A percentile compares a stretch with the other conserved stretches of the same genome.
Evolutionary conservation across 2,329 filamentous ascomycete genomes (phyloP).

Genomic region (Daldinia sp.): DNA sequence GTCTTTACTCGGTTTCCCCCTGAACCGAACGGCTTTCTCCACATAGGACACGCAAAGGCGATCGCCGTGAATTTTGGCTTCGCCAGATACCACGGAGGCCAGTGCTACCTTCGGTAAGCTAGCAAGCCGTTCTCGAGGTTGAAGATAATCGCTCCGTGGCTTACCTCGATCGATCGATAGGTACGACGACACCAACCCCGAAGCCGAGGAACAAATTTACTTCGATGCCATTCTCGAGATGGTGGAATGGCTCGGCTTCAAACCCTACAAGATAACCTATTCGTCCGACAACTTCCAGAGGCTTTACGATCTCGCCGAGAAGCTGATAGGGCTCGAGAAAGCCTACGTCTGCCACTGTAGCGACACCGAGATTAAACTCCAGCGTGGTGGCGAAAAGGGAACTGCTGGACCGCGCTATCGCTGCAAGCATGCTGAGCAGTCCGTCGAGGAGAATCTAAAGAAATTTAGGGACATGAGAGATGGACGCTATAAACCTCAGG

Average conservation of each 20-base stretch:
- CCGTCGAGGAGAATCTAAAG: slow-evolving; percentile 78
- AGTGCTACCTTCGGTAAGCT: slow-evolving; percentile 72
- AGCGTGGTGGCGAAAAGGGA: slow-evolving; percentile 81
- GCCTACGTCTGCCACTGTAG: slow-evolving; percentile 91
- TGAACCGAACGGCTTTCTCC: slow-evolving; percentile 92
- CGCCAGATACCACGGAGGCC: slow-evolving; percentile 83
- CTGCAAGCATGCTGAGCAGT: slow-evolving; percentile 82
- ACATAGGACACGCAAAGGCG: slow-evolving; percentile 94
- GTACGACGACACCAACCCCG: slow-evolving; percentile 96
- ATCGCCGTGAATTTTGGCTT: slow-evolving; percentile 98
- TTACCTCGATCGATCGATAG: slow-evolving; percentile 20
- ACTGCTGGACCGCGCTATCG: slow-evolving; percentile 73
- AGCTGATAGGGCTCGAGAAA: slow-evolving; percentile 77
- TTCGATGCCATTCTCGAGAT: slow-evolving; percentile 91
- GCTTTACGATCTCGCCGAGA: slow-evolving; percentile 89
- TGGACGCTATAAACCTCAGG: slow-evolving; percentile 86
- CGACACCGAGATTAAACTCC: slow-evolving; percentile 83
- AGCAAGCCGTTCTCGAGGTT: background rate
- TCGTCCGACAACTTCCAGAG: slow-evolving; percentile 91
- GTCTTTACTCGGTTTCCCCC: slow-evolving; percentile 82
- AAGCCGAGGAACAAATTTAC: slow-evolving; percentile 90
- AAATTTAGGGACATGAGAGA: slow-evolving; percentile 93
- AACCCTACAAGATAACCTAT: slow-evolving; percentile 82
- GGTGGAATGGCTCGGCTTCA: slow-evolving; percentile 86
- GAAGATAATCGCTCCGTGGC: background rate